phyloP scores from a whole-genome alignment of 768 basidiomycete genomes.

The Collybiopsis luxurians region DNA sequence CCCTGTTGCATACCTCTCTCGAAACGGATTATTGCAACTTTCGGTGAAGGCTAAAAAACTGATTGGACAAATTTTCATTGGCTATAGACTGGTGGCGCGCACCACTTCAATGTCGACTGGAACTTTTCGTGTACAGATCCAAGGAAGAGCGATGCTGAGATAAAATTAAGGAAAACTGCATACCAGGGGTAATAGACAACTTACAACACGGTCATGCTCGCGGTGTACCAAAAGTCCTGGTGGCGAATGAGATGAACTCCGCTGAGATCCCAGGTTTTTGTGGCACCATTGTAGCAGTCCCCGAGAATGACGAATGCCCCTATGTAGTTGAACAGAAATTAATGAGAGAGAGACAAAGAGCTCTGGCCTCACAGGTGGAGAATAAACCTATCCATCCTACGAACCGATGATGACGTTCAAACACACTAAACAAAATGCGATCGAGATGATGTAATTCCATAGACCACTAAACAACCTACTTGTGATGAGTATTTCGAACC shows the following conservation, averaged over 20 bases:
- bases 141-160: constrained; percentile 64
- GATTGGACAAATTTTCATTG: neutral
- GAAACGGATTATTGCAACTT: constrained; percentile 78
- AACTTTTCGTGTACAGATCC: constrained; percentile 74
- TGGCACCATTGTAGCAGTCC: constrained; percentile 57
- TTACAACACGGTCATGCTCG: constrained; percentile 73
- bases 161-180: neutral
- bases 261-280: constrained; percentile 54
- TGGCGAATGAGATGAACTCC: constrained; percentile 56
- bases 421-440: constrained; percentile 45
- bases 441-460: neutral
- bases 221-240: constrained; percentile 76
- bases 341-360: neutral
- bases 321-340: constrained; percentile 13
- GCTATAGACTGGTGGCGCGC: constrained; percentile 21
- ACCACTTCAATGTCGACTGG: constrained; percentile 74
- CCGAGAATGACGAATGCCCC: constrained; percentile 69
- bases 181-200: too few species aligned
- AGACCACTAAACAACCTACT: constrained; percentile 40
- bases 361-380: constrained; percentile 40
- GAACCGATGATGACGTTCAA: constrained; percentile 80
- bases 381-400: constrained; percentile 68
- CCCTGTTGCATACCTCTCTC: constrained; percentile 85
- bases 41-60: constrained; percentile 61
- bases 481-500: constrained; percentile 79